A percentile compares a stretch with the other conserved stretches of the same genome.
Evolutionary conservation across 495 filamentous ascomycete species (phyloP).

Genomic region (Pseudoneurospora amorphoporcata): DNA sequence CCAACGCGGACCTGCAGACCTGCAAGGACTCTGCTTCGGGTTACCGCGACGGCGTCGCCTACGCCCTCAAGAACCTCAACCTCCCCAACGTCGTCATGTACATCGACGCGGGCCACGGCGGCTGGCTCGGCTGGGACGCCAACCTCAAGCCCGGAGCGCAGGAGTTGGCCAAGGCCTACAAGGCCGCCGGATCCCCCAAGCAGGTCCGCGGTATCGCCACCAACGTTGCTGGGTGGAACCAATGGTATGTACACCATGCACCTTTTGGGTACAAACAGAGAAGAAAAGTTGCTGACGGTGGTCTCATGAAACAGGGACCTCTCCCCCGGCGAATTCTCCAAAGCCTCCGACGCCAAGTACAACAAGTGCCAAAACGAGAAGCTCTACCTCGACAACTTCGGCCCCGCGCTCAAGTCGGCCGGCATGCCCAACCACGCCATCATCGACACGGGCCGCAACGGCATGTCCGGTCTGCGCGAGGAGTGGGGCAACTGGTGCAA

Average conservation of each 20-base stretch:
- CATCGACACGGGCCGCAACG: constrained; percentile 58
- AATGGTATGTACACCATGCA: constrained; percentile 31
- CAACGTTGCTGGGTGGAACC: constrained; percentile 74
- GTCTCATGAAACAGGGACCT: constrained; percentile 30
- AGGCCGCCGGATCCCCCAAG: constrained; percentile 50
- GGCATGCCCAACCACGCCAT: constrained; percentile 70
- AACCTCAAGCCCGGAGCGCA: constrained; percentile 64
- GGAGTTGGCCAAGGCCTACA: constrained; percentile 58
- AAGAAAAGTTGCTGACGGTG: not conserved
- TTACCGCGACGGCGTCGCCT: constrained; percentile 61
- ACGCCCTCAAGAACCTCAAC: constrained; percentile 61
- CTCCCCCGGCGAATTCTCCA: constrained; percentile 55
- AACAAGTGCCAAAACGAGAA: constrained; percentile 61
- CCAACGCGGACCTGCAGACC: constrained; percentile 53
- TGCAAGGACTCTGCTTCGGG: constrained; percentile 52
- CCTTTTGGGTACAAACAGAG: constrained; percentile 9
- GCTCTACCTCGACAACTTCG: constrained; percentile 57
- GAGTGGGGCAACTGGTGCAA: constrained; percentile 84
- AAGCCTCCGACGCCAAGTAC: constrained; percentile 44
- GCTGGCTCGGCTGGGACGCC: constrained; percentile 76
- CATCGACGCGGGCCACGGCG: constrained; percentile 69
- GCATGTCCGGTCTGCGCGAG: constrained; percentile 55
- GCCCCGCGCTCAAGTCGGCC: constrained; percentile 44
- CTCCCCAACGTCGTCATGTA: constrained; percentile 77
- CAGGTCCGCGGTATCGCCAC: constrained; percentile 63